Percentiles rank a stretch among this genome's conserved stretches.
Evolutionary conservation across 1,284 basidiomycete species (phyloP).

Genomic region (Cutaneotrichosporon daszewskae): DNA sequence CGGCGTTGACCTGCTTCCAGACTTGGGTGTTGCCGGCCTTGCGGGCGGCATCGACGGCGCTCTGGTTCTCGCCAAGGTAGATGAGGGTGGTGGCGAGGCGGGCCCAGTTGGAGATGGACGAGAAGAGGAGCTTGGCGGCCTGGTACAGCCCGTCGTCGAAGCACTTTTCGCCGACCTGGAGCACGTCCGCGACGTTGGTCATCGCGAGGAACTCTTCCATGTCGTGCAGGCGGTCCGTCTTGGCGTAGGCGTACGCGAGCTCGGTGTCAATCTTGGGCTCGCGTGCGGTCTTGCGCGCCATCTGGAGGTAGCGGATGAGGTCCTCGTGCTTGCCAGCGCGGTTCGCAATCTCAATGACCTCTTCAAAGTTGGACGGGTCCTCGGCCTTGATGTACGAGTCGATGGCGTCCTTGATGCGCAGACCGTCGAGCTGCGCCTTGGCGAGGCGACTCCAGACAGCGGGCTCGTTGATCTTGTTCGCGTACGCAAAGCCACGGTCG

Average conservation of each 20-base stretch:
- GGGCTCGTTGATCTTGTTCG: slow-evolving; percentile 92
- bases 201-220: slow-evolving; percentile 99
- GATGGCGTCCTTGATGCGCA: slow-evolving; percentile 97
- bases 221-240: slow-evolving; percentile 92
- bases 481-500: slow-evolving; percentile 93
- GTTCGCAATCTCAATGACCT: slow-evolving; percentile 95
- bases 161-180: slow-evolving; percentile 97
- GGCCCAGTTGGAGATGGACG: slow-evolving; percentile 97
- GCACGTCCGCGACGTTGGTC: slow-evolving; percentile 97
- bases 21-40: slow-evolving; percentile 99
- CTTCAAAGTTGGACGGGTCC: slow-evolving; percentile 89
- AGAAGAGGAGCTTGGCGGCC: slow-evolving; percentile 91
- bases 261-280: slow-evolving; percentile 99
- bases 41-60: slow-evolving; percentile 94
- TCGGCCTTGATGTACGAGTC: slow-evolving; percentile 99
- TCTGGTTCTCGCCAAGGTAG: slow-evolving; percentile 96
- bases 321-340: slow-evolving; percentile 98
- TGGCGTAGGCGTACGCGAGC: slow-evolving; percentile 91
- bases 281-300: slow-evolving; percentile 96
- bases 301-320: slow-evolving; percentile 93
- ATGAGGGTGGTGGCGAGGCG: slow-evolving; percentile 96
- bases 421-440: slow-evolving; percentile 98
- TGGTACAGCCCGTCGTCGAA: slow-evolving; percentile 98
- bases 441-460: slow-evolving; percentile 96
- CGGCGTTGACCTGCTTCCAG: slow-evolving; percentile 99